phyloP scores from a whole-genome alignment of 768 basidiomycete genomes.

The Mycena vitilis region DNA sequence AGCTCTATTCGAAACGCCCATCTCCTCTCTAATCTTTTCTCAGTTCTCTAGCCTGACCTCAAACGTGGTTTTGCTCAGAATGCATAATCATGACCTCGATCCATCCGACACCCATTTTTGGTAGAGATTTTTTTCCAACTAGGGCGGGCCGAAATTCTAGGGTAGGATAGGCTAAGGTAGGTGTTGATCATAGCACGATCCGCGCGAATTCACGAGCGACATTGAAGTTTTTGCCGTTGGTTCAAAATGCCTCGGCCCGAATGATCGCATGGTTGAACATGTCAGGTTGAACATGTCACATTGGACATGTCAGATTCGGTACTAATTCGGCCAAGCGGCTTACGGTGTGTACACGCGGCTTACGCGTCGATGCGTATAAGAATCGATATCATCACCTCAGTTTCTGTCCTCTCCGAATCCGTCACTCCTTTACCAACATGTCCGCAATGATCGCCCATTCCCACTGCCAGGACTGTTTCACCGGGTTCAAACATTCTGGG shows the following conservation, averaged over 20 bases:
- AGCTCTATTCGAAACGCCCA: neutral
- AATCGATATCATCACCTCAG: neutral
- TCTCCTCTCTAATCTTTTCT: neutral
- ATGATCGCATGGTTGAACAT: no score
- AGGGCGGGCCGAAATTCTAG: no score
- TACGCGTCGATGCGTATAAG: no score
- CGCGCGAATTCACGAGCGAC: no score
- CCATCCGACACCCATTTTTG: constrained; percentile 47
- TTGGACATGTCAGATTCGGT: no score
- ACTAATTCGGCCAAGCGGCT: no score
- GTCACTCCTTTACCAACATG: neutral
- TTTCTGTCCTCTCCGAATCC: neutral
- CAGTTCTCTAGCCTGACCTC: constrained; percentile 54
- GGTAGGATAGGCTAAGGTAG: no score
- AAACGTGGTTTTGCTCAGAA: constrained; percentile 49
- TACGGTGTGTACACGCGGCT: no score
- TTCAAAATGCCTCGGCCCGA: no score
- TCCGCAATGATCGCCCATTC: constrained; percentile 43
- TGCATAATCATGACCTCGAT: constrained; percentile 42
- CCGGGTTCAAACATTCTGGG: constrained; percentile 63
- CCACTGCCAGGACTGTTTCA: constrained; percentile 65
- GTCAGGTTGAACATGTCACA: no score
- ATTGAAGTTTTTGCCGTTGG: no score
- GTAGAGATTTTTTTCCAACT: constrained; percentile 28
- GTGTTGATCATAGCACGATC: no score